phyloP scores from a whole-genome alignment of 352 stramenopile species.

The Phytophthora capsici region DNA sequence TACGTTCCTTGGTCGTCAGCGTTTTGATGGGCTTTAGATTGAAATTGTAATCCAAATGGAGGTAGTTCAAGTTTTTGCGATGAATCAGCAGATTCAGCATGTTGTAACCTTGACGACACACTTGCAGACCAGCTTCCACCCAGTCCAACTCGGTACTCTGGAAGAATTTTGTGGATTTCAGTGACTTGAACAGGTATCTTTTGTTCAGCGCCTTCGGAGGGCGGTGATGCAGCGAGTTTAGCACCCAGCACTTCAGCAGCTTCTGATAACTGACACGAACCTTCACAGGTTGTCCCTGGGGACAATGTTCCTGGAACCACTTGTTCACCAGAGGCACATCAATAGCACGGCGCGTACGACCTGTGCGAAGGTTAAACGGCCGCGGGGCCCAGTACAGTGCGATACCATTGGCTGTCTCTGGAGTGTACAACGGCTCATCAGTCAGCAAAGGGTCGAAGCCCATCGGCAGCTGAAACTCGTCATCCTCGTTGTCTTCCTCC shows the following conservation, averaged over 20 bases:
- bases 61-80: slow-evolving; percentile 99
- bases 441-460: slow-evolving; percentile 92
- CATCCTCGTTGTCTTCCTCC: slow-evolving; percentile 79
- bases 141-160: slow-evolving; percentile 99
- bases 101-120: slow-evolving; percentile 99
- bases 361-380: slow-evolving; percentile 98
- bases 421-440: slow-evolving; percentile 94
- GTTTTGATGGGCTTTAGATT: slow-evolving; percentile 99
- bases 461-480: slow-evolving; percentile 90
- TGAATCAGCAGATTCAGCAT: slow-evolving; percentile 99
- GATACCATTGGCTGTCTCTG: slow-evolving; percentile 97
- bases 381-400: slow-evolving; percentile 97
- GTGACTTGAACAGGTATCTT: slow-evolving; percentile 98
- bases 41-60: slow-evolving; percentile 99
- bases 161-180: slow-evolving; percentile 99
- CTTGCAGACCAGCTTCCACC: slow-evolving; percentile 98
- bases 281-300: slow-evolving; percentile 98
- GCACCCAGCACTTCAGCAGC: slow-evolving; percentile 99
- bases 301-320: slow-evolving; percentile 99
- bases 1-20: slow-evolving; percentile 99
- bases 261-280: slow-evolving; percentile 99
- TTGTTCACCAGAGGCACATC: slow-evolving; percentile 99
- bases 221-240: slow-evolving; percentile 97
- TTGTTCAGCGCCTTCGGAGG: slow-evolving; percentile 96
- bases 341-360: slow-evolving; percentile 94